Evolutionary conservation across 805 yeast genomes (phyloP).

Genomic region (Cyberlindnera meyerae): DNA sequence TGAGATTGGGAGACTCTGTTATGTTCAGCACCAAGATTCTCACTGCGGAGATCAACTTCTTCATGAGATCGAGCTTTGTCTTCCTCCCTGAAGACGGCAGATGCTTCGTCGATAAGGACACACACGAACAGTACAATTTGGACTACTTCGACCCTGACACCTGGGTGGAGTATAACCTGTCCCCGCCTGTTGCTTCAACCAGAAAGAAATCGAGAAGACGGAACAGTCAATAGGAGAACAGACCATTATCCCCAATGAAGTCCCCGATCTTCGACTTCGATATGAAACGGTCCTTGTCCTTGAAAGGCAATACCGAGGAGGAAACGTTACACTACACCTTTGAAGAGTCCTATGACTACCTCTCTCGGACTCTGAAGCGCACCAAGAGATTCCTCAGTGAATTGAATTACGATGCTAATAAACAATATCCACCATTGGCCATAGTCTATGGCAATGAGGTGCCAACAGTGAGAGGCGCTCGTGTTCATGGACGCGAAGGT

Average conservation of each 20-base stretch:
- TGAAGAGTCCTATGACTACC: constrained; percentile 60
- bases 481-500: constrained; percentile 57
- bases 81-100: constrained; percentile 75
- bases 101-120: constrained; percentile 60
- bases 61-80: constrained; percentile 80
- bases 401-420: constrained; percentile 46
- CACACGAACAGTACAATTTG: constrained; percentile 53
- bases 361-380: constrained; percentile 52
- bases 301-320: constrained; percentile 3
- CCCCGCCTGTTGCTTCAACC: constrained; percentile 59
- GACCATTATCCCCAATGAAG: neutral
- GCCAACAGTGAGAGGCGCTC: constrained; percentile 81
- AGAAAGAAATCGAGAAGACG: constrained; percentile 6
- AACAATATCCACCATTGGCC: constrained; percentile 77
- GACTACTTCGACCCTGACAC: constrained; percentile 77
- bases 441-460: constrained; percentile 75
- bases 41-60: constrained; percentile 77
- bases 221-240: constrained; percentile 1
- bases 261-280: constrained; percentile 13
- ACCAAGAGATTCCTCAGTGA: constrained; percentile 56
- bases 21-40: constrained; percentile 67
- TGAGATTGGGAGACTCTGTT: constrained; percentile 77
- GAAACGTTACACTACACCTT: constrained; percentile 27
- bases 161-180: constrained; percentile 73
- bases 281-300: constrained; percentile 17